Evolutionary conservation across 305 asterid species (phyloP).

Genomic region (Striga hermonthica): DNA sequence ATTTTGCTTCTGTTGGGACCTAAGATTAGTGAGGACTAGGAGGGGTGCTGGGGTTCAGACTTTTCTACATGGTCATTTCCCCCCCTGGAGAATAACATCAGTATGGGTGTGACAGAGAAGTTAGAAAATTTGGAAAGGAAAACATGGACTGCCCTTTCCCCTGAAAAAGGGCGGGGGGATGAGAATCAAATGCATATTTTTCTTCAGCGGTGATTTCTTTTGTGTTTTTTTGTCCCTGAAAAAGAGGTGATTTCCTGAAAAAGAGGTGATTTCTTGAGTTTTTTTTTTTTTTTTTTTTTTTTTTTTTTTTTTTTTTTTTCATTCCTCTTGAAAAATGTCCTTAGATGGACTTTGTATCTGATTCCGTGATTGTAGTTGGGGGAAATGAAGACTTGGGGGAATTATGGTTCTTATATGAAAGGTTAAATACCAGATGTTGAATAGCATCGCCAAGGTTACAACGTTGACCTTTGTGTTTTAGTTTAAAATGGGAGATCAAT

Average conservation of each 20-base stretch:
- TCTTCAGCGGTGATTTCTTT: no score
- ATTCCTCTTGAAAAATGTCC: background rate
- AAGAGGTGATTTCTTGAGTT: background rate
- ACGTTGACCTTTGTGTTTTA: background rate
- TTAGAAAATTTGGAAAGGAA: no score
- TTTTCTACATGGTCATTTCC: no score
- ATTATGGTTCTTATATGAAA: background rate
- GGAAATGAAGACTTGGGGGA: background rate
- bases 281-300: no score
- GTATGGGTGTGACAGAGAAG: no score
- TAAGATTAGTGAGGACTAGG: background rate
- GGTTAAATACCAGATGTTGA: slow-evolving; percentile 8
- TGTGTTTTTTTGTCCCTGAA: no score
- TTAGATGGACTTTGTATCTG: background rate
- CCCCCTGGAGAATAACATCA: no score
- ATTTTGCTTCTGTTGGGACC: background rate
- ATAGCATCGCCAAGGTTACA: slow-evolving; percentile 8
- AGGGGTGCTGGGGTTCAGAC: no score
- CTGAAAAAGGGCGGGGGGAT: no score
- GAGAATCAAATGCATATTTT: no score
- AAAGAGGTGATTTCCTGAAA: background rate
- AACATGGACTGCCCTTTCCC: no score
- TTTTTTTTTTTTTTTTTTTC: no score
- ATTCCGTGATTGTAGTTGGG: background rate
- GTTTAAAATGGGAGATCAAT: background rate